Percentiles rank a stretch among this genome's conserved stretches.
Evolutionary conservation across 768 basidiomycete genomes (phyloP).

Genomic region (Pholiota microspora): DNA sequence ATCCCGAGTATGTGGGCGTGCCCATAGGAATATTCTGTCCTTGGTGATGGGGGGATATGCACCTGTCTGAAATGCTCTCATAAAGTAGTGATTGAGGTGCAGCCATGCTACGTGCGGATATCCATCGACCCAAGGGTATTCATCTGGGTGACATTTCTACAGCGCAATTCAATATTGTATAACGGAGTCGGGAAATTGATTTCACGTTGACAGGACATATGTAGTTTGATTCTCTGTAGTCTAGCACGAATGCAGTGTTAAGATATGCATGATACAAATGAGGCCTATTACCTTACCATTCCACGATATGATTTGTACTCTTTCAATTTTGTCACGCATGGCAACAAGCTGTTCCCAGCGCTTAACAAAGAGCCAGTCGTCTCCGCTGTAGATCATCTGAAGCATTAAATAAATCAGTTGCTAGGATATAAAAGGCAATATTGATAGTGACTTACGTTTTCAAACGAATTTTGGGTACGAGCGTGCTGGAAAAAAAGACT

Average conservation of each 20-base stretch:
- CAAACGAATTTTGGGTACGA: slow-evolving; percentile 54
- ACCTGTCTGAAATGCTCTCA: slow-evolving; percentile 60
- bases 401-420: background rate
- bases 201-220: slow-evolving; percentile 62
- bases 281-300: slow-evolving; percentile 49
- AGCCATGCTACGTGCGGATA: slow-evolving; percentile 57
- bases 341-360: slow-evolving; percentile 65
- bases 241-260: slow-evolving; percentile 9
- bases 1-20: slow-evolving; percentile 53
- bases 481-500: slow-evolving; percentile 46
- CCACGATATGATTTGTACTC: slow-evolving; percentile 67
- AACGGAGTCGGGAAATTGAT: background rate
- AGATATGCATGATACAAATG: background rate
- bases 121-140: slow-evolving; percentile 67
- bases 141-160: slow-evolving; percentile 58
- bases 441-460: slow-evolving; percentile 41
- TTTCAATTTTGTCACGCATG: slow-evolving; percentile 40
- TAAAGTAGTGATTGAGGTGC: slow-evolving; percentile 54
- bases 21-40: slow-evolving; percentile 64
- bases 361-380: slow-evolving; percentile 58
- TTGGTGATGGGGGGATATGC: slow-evolving; percentile 49
- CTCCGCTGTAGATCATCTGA: slow-evolving; percentile 53
- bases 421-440: background rate
- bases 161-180: background rate
- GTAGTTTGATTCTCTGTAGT: slow-evolving; percentile 78